Base-by-base conservation (phyloP, 2,329 filamentous ascomycete species). In the Ophiostoma himal-ulmi region DNA sequence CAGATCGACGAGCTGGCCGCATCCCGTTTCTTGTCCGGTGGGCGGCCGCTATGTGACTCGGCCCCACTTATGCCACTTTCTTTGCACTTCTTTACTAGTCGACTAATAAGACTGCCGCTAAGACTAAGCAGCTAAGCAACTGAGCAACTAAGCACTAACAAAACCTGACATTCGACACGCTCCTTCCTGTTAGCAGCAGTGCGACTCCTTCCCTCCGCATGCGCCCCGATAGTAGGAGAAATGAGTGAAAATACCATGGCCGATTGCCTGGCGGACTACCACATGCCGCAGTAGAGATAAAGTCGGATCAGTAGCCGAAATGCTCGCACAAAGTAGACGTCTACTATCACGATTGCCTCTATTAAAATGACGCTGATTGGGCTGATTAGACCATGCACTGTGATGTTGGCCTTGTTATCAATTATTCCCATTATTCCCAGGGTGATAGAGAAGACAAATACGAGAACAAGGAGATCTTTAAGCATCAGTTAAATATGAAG, bases 1-100 rank as follows among this genome's bases (percentile, higher is more conserved):
- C 57, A 57, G 69, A 70, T 67, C 69, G 69, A 67, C 69, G 69
- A n/a, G 39, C 52, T 17, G 48, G 68, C 69, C 62, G 62, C 62
- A 70, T 68, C 26, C 68, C 68, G 69, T 67, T 48, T 72, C 41
- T 60, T 60, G 52, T 70, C 71, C 67, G 70, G 70, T 70, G 17
- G 54, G 39, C 66, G 66, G 69, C 69, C 69, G 26, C 54, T 54
- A 67, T 67, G 14, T n/a, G 20, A 22, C 10, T 65, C 62, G 62
- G 62, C 62, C 62, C 62, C 62, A 65, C 62, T 65, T 39, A 39
- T 34, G 7, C 14, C 17, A 11, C 5, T 30, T n/a, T 60, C 57
- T 64, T 64, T 37, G 11, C 7, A 37, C 17, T 4, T 44, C 6
- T 26, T 26, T 37, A 37, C 10, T 37, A 37, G 36, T 48, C 44